Evolutionary conservation across 208 protist genomes (phyloP).

Genomic region (Leishmania martiniquensis): DNA sequence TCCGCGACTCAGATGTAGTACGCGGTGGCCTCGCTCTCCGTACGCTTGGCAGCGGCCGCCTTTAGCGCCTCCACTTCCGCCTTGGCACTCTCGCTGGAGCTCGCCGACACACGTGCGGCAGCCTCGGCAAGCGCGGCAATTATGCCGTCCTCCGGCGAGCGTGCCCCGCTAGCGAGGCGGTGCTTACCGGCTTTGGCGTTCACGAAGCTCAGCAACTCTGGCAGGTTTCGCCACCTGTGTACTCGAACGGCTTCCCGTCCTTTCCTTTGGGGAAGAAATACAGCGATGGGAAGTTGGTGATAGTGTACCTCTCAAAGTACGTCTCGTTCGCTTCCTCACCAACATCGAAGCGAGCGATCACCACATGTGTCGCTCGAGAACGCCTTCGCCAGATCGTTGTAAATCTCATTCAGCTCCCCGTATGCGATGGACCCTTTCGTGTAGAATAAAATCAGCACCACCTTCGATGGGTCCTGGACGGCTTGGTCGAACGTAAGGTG

Average conservation of each 20-base stretch:
- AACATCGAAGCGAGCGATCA: conserved; percentile 73
- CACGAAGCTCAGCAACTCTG: conserved; percentile 65
- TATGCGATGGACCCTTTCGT: conserved; percentile 89
- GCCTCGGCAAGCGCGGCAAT: conserved; percentile 31
- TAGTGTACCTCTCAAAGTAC: conserved; percentile 31
- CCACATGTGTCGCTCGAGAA: conserved; percentile 67
- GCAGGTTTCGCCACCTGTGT: conserved; percentile 44
- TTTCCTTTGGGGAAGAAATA: conserved; percentile 66
- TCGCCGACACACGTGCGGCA: conserved; percentile 12
- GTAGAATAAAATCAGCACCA: conserved; percentile 82
- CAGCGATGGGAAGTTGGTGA: conserved; percentile 64
- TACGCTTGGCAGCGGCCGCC: background rate
- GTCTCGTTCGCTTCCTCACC: conserved; percentile 37
- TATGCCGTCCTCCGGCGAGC: conserved; percentile 50
- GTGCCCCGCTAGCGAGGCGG: conserved; percentile 55
- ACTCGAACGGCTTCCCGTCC: conserved; percentile 36
- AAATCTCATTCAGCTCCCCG: conserved; percentile 76
- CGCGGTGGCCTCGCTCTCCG: background rate
- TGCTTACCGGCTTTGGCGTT: conserved; percentile 54
- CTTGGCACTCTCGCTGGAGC: conserved; percentile 14
- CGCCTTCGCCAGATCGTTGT: conserved; percentile 51
- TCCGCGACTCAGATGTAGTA: conserved; percentile 53
- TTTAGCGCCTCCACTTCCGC: conserved; percentile 25
- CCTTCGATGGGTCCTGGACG: conserved; percentile 45
- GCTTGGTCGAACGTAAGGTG: conserved; percentile 39